Base-by-base conservation (phyloP, 352 stramenopile species). In the Globisporangium yorkense region DNA sequence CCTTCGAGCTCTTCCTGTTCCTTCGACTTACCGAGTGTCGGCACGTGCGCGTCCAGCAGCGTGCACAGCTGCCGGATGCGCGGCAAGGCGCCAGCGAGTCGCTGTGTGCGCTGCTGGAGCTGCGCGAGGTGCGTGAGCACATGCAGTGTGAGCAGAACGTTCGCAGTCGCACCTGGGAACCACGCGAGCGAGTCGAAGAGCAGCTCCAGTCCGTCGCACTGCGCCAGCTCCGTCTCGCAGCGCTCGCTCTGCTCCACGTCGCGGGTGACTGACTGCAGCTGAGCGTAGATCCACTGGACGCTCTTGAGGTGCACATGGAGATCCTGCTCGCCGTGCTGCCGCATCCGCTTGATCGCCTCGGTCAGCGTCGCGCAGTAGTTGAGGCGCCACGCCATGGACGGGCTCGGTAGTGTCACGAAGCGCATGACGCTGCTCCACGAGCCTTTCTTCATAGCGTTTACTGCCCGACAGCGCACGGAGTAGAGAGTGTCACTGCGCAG, bases 311-410 rank as follows among this genome's bases (percentile, higher is more conserved):
- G 67, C 0, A 66, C 58, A 2, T 65, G 46, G 7, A 55, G 18
- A 31, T 87, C 72, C 1, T 18, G 27, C 13, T 18, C 47, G n/a
- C 72, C 62, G 3, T 51, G 33, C 33, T 72, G 57, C 20, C 27
- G 39, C 66, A 89, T 72, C 4, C 59, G 57, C 18, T 68, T 69
- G 44, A 82, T 59, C 27, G 80, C 77, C 16, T 89, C 80, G 12
- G 60, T 54, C 0, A 84, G 44, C 39, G 65, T 85, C 1, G 54
- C 57, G 51, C 80, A 89, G 40, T 87, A 68, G 24, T 61, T 61
- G 33, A 87, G 64, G 6, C 77, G 64, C 80, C 80, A 89, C 10
- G 75, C 67, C 31, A 89, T 62, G 20, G 80, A 85, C 24, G 80
- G 66, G 45, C 66, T 60, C 21, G 71, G 71, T 10, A 79, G 66